A percentile compares a stretch with the other conserved stretches of the same genome.
phyloP scores from a whole-genome alignment of 345 rosid species.

The Euphorbia pulcherrima region DNA sequence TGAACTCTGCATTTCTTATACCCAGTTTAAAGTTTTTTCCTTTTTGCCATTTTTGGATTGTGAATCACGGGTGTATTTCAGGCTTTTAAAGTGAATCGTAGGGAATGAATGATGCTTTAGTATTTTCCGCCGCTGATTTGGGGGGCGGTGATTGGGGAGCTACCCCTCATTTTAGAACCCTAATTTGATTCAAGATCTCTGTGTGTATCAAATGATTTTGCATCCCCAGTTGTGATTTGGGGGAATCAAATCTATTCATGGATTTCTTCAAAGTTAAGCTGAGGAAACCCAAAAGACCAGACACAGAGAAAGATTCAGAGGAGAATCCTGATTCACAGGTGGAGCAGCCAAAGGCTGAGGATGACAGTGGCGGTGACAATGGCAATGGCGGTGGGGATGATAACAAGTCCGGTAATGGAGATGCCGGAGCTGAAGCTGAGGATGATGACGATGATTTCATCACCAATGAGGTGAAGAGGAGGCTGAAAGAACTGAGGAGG shows the following conservation, averaged over 20 bases:
- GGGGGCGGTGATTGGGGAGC: not conserved
- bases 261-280: constrained; percentile 71
- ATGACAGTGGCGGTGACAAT: constrained; percentile 30
- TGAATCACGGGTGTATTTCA: not conserved
- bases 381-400: too few relatives aligned
- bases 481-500: constrained; percentile 78
- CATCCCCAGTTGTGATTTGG: constrained; percentile 19
- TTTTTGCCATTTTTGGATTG: not conserved
- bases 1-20: not conserved
- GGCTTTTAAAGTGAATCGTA: not conserved
- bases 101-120: not conserved
- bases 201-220: not conserved
- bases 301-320: constrained; percentile 44
- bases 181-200: not conserved
- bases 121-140: not conserved
- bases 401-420: constrained; percentile 32
- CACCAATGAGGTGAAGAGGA: constrained; percentile 86
- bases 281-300: constrained; percentile 49
- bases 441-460: constrained; percentile 96
- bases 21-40: not conserved
- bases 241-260: constrained; percentile 29
- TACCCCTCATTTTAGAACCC: not conserved
- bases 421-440: constrained; percentile 40
- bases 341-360: constrained; percentile 44
- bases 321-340: constrained; percentile 38